Conservation (phyloP, 2,329 filamentous ascomycete genomes). For the Pseudocercospora macadamiae region DNA sequence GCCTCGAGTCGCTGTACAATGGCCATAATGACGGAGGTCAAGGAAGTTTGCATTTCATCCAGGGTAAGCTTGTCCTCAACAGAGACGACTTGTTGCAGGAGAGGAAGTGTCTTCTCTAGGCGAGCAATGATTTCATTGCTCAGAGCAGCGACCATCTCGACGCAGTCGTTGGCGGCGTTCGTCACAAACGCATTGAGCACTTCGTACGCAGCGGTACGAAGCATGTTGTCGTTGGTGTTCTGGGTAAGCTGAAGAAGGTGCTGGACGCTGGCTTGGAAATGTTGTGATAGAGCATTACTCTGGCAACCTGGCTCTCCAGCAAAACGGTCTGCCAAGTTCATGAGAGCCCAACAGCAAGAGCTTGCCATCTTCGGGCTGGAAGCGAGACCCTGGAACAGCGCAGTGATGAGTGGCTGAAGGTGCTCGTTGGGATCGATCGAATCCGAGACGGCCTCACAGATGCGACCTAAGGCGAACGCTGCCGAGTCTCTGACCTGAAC, state of each 20-base stretch:
- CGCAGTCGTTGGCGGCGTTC: constrained; percentile 84
- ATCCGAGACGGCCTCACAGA: constrained; percentile 90
- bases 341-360: constrained; percentile 98
- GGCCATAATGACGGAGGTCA: constrained; percentile 86
- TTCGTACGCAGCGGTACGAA: constrained; percentile 95
- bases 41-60: constrained; percentile 96
- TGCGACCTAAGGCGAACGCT: constrained; percentile 91
- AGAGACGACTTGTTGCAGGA: constrained; percentile 92
- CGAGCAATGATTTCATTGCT: constrained; percentile 89
- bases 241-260: constrained; percentile 85
- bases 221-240: constrained; percentile 81
- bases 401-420: constrained; percentile 80
- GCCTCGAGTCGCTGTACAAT: constrained; percentile 90
- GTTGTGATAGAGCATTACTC: constrained; percentile 80
- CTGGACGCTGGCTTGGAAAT: constrained; percentile 90
- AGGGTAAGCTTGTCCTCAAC: constrained; percentile 95
- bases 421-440: constrained; percentile 85
- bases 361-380: constrained; percentile 96
- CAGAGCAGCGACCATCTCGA: constrained; percentile 77
- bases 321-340: constrained; percentile 97
- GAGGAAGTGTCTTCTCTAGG: constrained; percentile 82
- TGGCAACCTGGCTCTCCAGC: constrained; percentile 80
- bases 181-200: constrained; percentile 93
- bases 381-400: constrained; percentile 85
- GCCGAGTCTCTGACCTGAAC: constrained; percentile 94